Evolutionary conservation across 305 asterid species (phyloP), one percentile per base, ranked within the genome.

Genomic region (Fraxinus latifolia): DNA sequence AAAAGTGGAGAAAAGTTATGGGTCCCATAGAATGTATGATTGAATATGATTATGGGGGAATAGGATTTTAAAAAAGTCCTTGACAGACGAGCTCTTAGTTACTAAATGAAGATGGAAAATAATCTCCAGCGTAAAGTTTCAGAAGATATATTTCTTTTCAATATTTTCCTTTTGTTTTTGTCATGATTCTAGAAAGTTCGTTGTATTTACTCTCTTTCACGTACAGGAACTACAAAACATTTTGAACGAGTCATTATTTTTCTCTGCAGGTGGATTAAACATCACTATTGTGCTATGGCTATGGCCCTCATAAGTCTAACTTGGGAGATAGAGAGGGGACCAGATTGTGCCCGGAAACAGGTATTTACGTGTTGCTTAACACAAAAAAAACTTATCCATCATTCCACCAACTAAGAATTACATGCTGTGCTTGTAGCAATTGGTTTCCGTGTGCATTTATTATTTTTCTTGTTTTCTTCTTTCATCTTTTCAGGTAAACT

Each of bases 231-330:
- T 29, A 58, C 62, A 21, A 39, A 74, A 53, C 76, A 67, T 34
- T 80, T 37, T 31, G 65, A 78, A 32, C 50, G 29, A 50, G 34
- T 79, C 21, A 6, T 32, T 78, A 44, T 74, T 36, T 79, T 84
- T 77, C 65, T 86, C 77, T 86, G 80, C 91, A 96, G 99, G 98
- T 94, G 99, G 99, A 93, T 96, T 84, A 89, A 87, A 58, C 99
- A 96, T 85, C 99, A 96, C 84, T 96, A 96, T 39, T 94, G 85
- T 83, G 97, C 97, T 68, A 92, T 90, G 97, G 97, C 86, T 76
- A 95, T 95, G 99, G 97, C 98, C 88, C 94, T 95, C 83, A 93
- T 95, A 77, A 95, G 99, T 90, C 97, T 95, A 81, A 95, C 98
- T 72, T 95, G 99, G 99, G 98, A 92, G 86, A 92, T 95, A 84